These are phyloP conservation scores for Tricholoma saponaceum DNA, from an alignment of 768 basidiomycete species.

Conservation along the genomic window DNA sequence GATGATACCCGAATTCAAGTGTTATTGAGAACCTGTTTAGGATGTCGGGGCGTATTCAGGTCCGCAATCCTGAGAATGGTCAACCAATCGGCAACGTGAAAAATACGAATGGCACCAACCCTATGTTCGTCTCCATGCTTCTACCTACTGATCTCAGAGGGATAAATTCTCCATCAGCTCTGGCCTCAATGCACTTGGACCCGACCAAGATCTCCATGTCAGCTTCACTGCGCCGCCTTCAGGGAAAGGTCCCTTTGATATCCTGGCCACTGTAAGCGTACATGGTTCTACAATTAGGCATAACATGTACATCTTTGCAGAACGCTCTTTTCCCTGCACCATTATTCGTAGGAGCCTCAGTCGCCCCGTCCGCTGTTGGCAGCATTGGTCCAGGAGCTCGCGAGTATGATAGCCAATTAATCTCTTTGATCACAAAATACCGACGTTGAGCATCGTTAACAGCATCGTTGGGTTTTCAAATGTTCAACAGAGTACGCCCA, in stretches of 20 bases:
- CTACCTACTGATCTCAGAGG: neutral
- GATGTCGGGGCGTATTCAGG: constrained; percentile 33
- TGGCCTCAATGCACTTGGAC: constrained; percentile 28
- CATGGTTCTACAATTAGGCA: neutral
- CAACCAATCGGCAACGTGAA: constrained; percentile 29
- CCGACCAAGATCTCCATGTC: constrained; percentile 28
- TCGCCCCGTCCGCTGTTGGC: constrained; percentile 5
- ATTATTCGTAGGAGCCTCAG: constrained; percentile 35
- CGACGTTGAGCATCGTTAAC: neutral
- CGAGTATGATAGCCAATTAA: constrained; percentile 12
- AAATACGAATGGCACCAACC: constrained; percentile 22
- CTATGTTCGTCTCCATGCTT: constrained; percentile 18
- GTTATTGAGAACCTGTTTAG: constrained; percentile 14
- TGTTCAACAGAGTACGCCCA: constrained; percentile 30
- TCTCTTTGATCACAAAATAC: neutral
- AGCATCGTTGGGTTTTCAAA: constrained; percentile 33
- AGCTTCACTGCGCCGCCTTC: constrained; percentile 23
- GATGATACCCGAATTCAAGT: neutral
- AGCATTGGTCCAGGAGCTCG: constrained; percentile 11
- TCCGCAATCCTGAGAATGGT: constrained; percentile 24
- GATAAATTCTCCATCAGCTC: constrained; percentile 18
- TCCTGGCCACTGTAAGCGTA: constrained; percentile 32
- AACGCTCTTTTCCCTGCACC: constrained; percentile 35
- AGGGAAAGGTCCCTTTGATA: constrained; percentile 24
- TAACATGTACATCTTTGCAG: constrained; percentile 16